phyloP scores from a whole-genome alignment of 768 basidiomycete species.

The Boletus insuetus region DNA sequence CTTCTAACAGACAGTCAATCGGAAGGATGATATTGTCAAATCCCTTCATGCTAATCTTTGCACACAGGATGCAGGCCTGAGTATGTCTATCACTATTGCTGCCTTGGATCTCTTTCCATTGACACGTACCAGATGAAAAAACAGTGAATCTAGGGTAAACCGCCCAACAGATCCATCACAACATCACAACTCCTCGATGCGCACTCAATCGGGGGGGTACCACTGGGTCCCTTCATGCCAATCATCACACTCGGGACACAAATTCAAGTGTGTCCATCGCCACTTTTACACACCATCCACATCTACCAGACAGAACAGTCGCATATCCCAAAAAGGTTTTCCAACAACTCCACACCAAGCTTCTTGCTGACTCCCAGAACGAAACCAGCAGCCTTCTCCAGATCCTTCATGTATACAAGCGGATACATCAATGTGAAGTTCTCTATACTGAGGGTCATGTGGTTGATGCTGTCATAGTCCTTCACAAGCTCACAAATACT shows the following conservation, averaged over 20 bases:
- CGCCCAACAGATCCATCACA: too few relatives aligned
- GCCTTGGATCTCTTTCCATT: too few relatives aligned
- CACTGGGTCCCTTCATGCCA: too few relatives aligned
- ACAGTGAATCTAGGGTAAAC: too few relatives aligned
- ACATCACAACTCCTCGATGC: too few relatives aligned
- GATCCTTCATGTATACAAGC: background rate
- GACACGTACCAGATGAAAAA: too few relatives aligned
- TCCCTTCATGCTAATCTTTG: too few relatives aligned
- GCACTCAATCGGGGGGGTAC: too few relatives aligned
- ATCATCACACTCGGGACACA: too few relatives aligned
- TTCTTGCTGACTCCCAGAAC: background rate
- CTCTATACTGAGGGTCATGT: background rate
- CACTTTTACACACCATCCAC: background rate
- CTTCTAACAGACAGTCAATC: too few relatives aligned
- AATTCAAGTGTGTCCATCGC: background rate
- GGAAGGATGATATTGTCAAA: too few relatives aligned
- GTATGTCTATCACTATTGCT: background rate
- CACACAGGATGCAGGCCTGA: too few relatives aligned
- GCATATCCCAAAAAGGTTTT: background rate
- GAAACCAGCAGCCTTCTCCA: background rate
- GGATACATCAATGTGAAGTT: background rate
- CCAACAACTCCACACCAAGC: background rate
- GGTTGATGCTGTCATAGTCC: background rate
- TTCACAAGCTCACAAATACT: background rate
- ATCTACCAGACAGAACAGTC: background rate